phyloP scores from a whole-genome alignment of 1,139 yeast genomes.

The Yamadazyma blattariae region DNA sequence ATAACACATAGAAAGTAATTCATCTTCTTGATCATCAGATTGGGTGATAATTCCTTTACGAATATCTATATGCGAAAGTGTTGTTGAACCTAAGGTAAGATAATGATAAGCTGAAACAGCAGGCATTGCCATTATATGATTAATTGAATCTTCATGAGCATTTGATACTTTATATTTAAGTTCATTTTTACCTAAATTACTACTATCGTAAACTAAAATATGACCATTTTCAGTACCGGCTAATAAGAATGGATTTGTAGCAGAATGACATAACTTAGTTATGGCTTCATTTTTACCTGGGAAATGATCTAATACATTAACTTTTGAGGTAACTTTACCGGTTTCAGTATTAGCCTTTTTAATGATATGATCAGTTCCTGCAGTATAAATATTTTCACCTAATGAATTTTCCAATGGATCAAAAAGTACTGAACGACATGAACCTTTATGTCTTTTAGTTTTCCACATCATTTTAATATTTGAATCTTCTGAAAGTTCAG shows the following conservation, averaged over 20 bases:
- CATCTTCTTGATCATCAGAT: slow-evolving; percentile 92
- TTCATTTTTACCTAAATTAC: slow-evolving; percentile 35
- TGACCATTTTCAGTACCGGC: slow-evolving; percentile 82
- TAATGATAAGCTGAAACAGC: slow-evolving; percentile 77
- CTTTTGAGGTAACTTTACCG: slow-evolving; percentile 72
- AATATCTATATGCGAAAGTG: slow-evolving; percentile 75
- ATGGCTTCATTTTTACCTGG: slow-evolving; percentile 32
- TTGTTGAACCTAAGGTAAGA: slow-evolving; percentile 79
- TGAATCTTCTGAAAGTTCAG: slow-evolving; percentile 25
- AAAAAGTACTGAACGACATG: slow-evolving; percentile 73
- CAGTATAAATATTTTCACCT: slow-evolving; percentile 59
- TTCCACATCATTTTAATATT: slow-evolving; percentile 60
- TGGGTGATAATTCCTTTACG: slow-evolving; percentile 64
- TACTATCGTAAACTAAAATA: slow-evolving; percentile 59
- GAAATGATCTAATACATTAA: slow-evolving; percentile 25
- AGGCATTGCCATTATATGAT: slow-evolving; percentile 66
- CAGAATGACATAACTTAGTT: slow-evolving; percentile 63
- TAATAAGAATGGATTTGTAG: slow-evolving; percentile 62
- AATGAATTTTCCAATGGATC: slow-evolving; percentile 47
- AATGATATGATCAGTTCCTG: slow-evolving; percentile 77
- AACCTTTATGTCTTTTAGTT: slow-evolving; percentile 87
- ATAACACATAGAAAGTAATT: slow-evolving; percentile 70
- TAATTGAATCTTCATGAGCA: slow-evolving; percentile 75
- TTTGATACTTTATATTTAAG: slow-evolving; percentile 42
- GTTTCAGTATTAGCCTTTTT: slow-evolving; percentile 71